Base-by-base conservation (phyloP, 2,329 filamentous ascomycete species). In the Alternaria burnsii region DNA sequence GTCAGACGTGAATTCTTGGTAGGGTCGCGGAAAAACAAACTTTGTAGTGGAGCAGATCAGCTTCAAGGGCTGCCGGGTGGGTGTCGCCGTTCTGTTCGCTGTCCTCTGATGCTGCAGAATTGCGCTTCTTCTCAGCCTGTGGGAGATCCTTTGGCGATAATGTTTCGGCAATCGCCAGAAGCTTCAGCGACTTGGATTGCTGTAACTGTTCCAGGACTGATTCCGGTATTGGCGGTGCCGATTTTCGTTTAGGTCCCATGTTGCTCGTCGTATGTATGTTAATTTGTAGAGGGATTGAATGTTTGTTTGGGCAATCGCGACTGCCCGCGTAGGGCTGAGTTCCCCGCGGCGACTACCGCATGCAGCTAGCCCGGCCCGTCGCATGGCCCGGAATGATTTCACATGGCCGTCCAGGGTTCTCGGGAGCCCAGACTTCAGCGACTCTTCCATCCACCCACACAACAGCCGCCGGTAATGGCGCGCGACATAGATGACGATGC, bases 41-140 rank as follows among this genome's bases (percentile, higher is more conserved):
- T 75, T 92, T 93, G 82, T 98, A 97, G 79, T 98, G 94, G 30
- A 86, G 84, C 28, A 98, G 84, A 78, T 98, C 94, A 28, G 91
- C 92, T 66, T 92, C 89, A 8, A 98, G 84, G 18, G 90, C 90
- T 16, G 90, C 87, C 0, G 94, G 76, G 53, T 78, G 72, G 28
- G 93, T 10, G 89, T 92, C 18, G 88, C 87, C 62, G 86, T 87
- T 67, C 90, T 88, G 63, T 88, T 84, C 24, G 86, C 84, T 62
- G 47, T 88, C 87, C 78, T 95, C 91, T 4, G 92, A 96, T 32
- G 84, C 88, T 64, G 90, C 85, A 28, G 79, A 82, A 52, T 69
- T 75, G 55, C 78, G 79, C 69, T 80, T 81, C 63, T 78, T 76
- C 46, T 73, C 69, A 26, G 71, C 68, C 38, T 81, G 77, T 30